phyloP scores from a whole-genome alignment of 202 grass and related monocot genomes.

The Setaria italica region DNA sequence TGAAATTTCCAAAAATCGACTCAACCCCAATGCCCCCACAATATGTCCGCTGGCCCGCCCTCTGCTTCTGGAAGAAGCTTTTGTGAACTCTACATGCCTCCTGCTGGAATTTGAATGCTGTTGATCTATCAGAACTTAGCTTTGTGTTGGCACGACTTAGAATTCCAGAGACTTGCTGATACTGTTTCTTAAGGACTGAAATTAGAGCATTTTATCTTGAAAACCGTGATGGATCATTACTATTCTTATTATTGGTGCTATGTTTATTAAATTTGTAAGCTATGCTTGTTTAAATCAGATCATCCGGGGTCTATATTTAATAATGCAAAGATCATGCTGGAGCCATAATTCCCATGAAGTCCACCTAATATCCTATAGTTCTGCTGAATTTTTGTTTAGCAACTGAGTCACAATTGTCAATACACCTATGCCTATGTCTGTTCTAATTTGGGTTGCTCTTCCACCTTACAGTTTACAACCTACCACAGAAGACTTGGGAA shows the following conservation, averaged over 20 bases:
- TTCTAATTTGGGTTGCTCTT: constrained; percentile 40
- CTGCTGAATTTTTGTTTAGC: constrained; percentile 8
- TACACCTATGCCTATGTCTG: constrained; percentile 6
- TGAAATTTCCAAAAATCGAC: background rate
- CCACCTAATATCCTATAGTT: background rate
- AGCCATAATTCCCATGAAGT: background rate
- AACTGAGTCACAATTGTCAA: background rate
- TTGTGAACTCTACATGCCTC: constrained; percentile 6
- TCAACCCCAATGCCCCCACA: background rate
- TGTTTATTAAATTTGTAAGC: background rate
- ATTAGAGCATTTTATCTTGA: background rate
- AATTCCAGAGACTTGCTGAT: background rate
- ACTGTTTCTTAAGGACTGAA: background rate
- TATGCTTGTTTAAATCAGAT: constrained; percentile 8
- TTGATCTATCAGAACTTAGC: constrained; percentile 1
- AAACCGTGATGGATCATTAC: background rate
- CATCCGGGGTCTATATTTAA: background rate
- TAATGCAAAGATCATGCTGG: background rate
- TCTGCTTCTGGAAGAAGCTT: background rate
- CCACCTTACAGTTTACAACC: constrained; percentile 32
- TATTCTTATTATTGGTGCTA: background rate
- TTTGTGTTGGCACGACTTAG: background rate
- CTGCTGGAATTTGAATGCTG: background rate
- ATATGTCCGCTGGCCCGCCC: no score
- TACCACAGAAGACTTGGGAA: constrained; percentile 45